Percentiles rank a stretch among this genome's conserved stretches.
Conservation (phyloP, 805 yeast species). For the Starmerella powellii region DNA sequence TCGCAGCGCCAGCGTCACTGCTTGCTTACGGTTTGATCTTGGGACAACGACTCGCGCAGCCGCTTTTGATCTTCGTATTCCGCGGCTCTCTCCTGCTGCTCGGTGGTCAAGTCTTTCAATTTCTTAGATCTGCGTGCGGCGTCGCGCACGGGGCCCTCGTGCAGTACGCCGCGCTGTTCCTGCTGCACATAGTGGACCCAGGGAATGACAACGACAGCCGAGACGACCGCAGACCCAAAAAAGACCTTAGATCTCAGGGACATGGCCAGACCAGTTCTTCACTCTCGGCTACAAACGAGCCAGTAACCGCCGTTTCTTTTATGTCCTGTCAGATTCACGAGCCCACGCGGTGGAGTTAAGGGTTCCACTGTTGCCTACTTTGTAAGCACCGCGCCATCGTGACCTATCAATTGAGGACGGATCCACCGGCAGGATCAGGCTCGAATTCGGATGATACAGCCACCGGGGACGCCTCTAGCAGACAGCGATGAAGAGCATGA, state of each 20-base stretch:
- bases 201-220: conserved; percentile 48
- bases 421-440: not conserved
- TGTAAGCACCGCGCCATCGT: no score
- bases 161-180: conserved; percentile 56
- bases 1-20: no score
- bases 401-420: no score
- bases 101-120: conserved; percentile 23
- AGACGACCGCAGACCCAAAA: conserved; percentile 43
- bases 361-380: no score
- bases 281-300: not conserved
- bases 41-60: conserved; percentile 18
- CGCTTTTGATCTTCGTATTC: conserved; percentile 25
- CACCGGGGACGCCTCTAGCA: conserved; percentile 7
- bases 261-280: conserved; percentile 34
- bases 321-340: not conserved
- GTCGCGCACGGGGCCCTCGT: conserved; percentile 78
- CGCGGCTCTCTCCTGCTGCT: conserved; percentile 28
- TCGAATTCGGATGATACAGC: conserved; percentile 6
- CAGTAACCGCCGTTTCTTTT: not conserved
- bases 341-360: no score
- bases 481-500: conserved; percentile 19
- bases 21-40: conserved; percentile 18
- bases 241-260: conserved; percentile 71
- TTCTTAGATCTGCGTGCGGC: conserved; percentile 49
- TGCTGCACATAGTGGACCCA: conserved; percentile 67